Conservation (phyloP, 2,329 filamentous ascomycete genomes). For the Chaetomium strumarium region DNA sequence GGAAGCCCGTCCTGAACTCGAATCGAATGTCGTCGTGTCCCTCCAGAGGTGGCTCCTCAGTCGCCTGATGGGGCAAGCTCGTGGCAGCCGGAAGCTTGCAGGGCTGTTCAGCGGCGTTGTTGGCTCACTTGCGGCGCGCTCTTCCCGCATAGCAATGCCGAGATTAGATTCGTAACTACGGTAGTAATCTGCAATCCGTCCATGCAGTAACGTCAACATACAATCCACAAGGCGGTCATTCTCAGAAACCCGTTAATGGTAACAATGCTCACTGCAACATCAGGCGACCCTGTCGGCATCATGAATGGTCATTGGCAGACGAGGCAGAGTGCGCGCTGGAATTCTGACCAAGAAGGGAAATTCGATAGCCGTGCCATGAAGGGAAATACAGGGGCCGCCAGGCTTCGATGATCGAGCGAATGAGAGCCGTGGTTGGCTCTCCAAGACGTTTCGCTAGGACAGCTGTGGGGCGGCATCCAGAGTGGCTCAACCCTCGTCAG, state of each 20-base stretch:
- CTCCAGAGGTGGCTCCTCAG: no score
- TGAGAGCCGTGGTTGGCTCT: conserved; percentile 16
- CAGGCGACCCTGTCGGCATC: background rate
- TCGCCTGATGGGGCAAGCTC: no score
- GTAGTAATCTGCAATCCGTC: background rate
- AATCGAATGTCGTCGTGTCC: no score
- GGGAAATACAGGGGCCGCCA: conserved; percentile 18
- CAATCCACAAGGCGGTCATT: conserved; percentile 1
- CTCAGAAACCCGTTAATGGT: background rate
- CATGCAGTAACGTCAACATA: background rate
- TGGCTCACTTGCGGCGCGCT: no score
- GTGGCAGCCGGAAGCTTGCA: no score
- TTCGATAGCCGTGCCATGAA: conserved; percentile 16
- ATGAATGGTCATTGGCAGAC: conserved; percentile 4
- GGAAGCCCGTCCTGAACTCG: no score
- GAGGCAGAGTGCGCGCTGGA: conserved; percentile 10
- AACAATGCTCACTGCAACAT: background rate
- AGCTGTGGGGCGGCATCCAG: conserved; percentile 18
- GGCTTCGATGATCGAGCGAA: conserved; percentile 19
- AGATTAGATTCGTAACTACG: background rate
- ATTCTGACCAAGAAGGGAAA: conserved; percentile 17
- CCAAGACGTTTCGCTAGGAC: conserved; percentile 25
- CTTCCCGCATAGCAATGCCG: no score
- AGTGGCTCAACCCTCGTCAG: conserved; percentile 17
- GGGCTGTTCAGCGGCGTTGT: no score